Conservation (phyloP, 805 yeast species). For the Peterozyma xylosa region DNA sequence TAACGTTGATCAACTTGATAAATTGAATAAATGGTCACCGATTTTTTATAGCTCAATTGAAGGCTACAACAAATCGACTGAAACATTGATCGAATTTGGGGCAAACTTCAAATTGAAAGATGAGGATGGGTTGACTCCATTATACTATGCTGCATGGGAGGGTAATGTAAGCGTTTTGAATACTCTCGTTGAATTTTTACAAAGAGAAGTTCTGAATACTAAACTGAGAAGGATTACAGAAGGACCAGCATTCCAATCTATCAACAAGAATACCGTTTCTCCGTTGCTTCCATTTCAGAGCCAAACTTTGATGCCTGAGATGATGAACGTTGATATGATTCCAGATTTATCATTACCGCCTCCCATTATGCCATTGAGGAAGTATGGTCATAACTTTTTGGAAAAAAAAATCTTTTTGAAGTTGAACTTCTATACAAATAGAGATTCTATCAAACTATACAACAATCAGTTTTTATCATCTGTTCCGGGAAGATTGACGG, state of each 20-base stretch:
- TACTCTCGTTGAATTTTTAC: conserved; percentile 42
- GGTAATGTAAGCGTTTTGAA: conserved; percentile 83
- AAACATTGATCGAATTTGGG: conserved; percentile 61
- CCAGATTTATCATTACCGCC: conserved; percentile 94
- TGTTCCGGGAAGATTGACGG: conserved; percentile 75
- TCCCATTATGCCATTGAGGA: conserved; percentile 86
- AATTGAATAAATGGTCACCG: conserved; percentile 90
- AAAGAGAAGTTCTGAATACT: conserved; percentile 5
- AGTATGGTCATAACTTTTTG: conserved; percentile 93
- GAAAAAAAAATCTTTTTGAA: conserved; percentile 86
- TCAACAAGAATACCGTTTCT: not conserved
- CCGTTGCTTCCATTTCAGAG: not conserved
- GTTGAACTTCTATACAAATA: conserved; percentile 50
- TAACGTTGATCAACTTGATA: conserved; percentile 71
- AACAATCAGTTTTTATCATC: conserved; percentile 36
- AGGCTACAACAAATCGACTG: conserved; percentile 68
- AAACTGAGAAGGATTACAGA: not conserved
- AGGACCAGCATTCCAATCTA: not conserved
- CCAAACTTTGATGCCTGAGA: conserved; percentile 9
- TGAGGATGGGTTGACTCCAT: conserved; percentile 71
- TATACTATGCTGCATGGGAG: conserved; percentile 90
- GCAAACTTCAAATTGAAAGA: conserved; percentile 67
- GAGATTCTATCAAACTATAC: conserved; percentile 35
- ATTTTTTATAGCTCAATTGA: conserved; percentile 84
- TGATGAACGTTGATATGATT: conserved; percentile 56